These are phyloP conservation scores for Chimonanthus praecox DNA, from an alignment of 164 flowering plant genomes.

Conservation along the genomic window DNA sequence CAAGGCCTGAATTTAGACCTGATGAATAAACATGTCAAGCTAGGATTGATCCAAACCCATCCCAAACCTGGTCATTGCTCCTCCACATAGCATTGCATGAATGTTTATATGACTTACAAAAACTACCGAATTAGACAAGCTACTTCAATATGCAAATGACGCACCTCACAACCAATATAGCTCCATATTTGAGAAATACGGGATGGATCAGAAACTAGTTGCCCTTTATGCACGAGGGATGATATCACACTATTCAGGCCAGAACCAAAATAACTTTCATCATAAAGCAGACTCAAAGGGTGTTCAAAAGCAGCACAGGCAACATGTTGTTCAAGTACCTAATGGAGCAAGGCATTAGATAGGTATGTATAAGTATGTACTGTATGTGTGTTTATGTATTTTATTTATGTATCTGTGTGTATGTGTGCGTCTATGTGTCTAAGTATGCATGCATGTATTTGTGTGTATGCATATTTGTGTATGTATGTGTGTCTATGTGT, in stretches of 20 bases:
- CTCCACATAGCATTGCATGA: neutral
- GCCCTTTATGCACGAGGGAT: constrained; percentile 51
- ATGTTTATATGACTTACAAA: neutral
- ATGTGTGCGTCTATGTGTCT: too few relatives aligned
- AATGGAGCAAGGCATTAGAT: constrained; percentile 11
- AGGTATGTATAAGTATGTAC: neutral
- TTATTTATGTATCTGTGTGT: too few relatives aligned
- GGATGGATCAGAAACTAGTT: constrained; percentile 42
- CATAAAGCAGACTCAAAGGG: constrained; percentile 64
- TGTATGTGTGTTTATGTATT: too few relatives aligned
- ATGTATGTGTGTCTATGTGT: too few relatives aligned
- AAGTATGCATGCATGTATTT: too few relatives aligned
- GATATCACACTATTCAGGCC: constrained; percentile 39
- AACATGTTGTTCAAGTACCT: constrained; percentile 90
- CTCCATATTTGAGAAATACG: constrained; percentile 57
- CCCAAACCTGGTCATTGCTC: neutral
- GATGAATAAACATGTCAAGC: neutral
- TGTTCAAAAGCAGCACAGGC: constrained; percentile 82
- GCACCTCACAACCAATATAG: constrained; percentile 86
- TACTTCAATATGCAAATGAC: constrained; percentile 4
- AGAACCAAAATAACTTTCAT: constrained; percentile 80
- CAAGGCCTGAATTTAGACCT: neutral
- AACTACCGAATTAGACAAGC: neutral
- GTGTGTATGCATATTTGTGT: too few relatives aligned
- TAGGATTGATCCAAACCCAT: neutral